Base-by-base conservation (phyloP, 768 basidiomycete genomes). In the Lanmaoa pseudosensibilis region DNA sequence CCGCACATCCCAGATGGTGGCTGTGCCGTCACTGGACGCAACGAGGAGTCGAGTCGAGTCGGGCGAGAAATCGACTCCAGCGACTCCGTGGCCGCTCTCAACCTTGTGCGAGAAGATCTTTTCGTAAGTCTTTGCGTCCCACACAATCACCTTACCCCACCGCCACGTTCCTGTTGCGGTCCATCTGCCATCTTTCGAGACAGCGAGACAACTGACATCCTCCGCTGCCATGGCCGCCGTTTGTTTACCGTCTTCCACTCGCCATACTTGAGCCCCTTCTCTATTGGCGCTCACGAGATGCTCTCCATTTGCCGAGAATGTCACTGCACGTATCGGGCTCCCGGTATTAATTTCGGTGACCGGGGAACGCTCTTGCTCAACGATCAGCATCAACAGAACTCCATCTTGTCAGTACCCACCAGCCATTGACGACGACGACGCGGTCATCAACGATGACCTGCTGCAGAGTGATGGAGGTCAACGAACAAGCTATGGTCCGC, bases 41-140 rank as follows among this genome's bases (percentile, higher is more conserved):
- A 4, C 1, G n/a, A n/a, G n/a, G 46, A 59, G 37, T 5, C 23
- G 41, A 25, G 38, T 38, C n/a, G 40, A 46, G 36, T 56, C 50
- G 8, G 46, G 55, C 3, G 58, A 59, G 36, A 57, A 52, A 23
- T 59, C 55, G 23, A 59, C 46, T 5, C 18, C 50, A 12, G 12
- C 11, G 47, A 55, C n/a, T n/a, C n/a, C 11, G 6, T 8, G 13
- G 15, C 13, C 4, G 5, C 9, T 2, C 15, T 23, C n/a, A n/a
- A n/a, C 13, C 19, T 9, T 33, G 43, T 18, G 16, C 23, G 11
- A 1, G 5, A 21, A 16, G 12, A 27, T 43, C 4, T 30, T 27
- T 25, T 50, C 4, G 41, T n/a, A 32, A 5, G 38, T 49, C 4
- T 37, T 19, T 13, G 38, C 12, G 19, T 27, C 46, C 54, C 46